Conservation (phyloP, 805 yeast species). For the Starmerella sirachaensis region DNA sequence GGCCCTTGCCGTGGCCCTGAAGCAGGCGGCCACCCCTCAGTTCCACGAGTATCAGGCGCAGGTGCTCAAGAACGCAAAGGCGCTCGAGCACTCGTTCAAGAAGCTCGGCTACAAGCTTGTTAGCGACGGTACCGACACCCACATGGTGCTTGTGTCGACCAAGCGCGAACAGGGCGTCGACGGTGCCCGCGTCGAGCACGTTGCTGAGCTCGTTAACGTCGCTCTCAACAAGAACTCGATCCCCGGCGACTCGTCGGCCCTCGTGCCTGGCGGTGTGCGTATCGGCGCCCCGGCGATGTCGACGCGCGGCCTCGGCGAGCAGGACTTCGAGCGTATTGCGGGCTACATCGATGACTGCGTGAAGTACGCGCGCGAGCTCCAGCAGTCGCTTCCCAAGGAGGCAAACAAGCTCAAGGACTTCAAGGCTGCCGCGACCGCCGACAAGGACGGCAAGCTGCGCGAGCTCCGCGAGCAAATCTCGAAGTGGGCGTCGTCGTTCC, state of each 20-base stretch:
- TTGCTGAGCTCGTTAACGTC: slow-evolving; percentile 85
- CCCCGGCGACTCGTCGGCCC: slow-evolving; percentile 94
- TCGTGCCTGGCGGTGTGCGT: slow-evolving; percentile 94
- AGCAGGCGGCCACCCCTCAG: slow-evolving; percentile 85
- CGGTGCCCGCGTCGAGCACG: slow-evolving; percentile 94
- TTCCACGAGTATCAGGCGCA: slow-evolving; percentile 80
- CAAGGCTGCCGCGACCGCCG: slow-evolving; percentile 59
- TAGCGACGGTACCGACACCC: slow-evolving; percentile 93
- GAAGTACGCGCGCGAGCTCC: slow-evolving; percentile 59
- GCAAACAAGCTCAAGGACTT: slow-evolving; percentile 91
- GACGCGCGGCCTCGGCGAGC: slow-evolving; percentile 87
- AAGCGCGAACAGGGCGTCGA: slow-evolving; percentile 74
- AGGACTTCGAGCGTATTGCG: slow-evolving; percentile 71
- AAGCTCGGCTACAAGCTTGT: slow-evolving; percentile 68
- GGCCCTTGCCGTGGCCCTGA: slow-evolving; percentile 92
- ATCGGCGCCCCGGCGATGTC: slow-evolving; percentile 99
- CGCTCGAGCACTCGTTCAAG: slow-evolving; percentile 64
- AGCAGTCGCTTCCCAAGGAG: slow-evolving; percentile 70
- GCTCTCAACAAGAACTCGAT: slow-evolving; percentile 96
- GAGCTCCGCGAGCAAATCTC: slow-evolving; percentile 65
- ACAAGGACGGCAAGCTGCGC: slow-evolving; percentile 57
- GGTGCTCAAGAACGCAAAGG: slow-evolving; percentile 78
- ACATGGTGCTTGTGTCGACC: slow-evolving; percentile 82
- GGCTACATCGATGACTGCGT: slow-evolving; percentile 73
- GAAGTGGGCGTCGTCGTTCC: slow-evolving; percentile 60